Base-by-base conservation (phyloP, 1,139 yeast species). In the Meyerozyma carpophila region DNA sequence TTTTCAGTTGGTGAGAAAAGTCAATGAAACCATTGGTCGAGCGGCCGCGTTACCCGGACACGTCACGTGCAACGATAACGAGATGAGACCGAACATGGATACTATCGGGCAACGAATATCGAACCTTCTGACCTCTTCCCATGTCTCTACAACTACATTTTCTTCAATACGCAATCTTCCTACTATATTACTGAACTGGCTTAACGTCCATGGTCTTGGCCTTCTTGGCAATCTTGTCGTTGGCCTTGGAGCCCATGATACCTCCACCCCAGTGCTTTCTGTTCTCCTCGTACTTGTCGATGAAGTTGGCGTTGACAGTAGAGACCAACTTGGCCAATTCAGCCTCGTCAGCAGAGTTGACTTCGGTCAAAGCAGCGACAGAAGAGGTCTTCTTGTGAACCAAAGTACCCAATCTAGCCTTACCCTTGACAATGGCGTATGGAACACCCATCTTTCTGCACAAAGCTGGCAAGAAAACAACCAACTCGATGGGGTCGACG, bases 401-500 rank as follows among this genome's bases (percentile, higher is more conserved):
- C 48, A 52, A 46, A 6, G 54, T 47, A 16, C 55, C 55, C 52
- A 52, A 51, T 50, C 55, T 50, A 29, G 55, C 55, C 54, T 52
- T 52, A 38, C 55, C 55, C 55, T 52, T 52, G 44, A 52, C 50
- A 45, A 52, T 47, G 40, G 55, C 55, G 50, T 52, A 52, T 36
- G 55, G 55, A 14, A 52, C 55, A 45, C 55, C 55, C 55, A 52
- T 50, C 52, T 52, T 52, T 49, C 52, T 49, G 43, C 55, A 52
- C 53, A 52, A 50, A 73, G 98, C 97, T 69, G 98, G 98, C 61
- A 91, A 79, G 84, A 87, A 91, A 59, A 91, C 79, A 61, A 91
- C 98, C 70, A 91, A 81, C 78, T 91, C 98, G 68, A 91, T 88
- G 71, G 98, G 98, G 81, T 91, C 98, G 66, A 91, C 98, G 63